Evolutionary conservation across 371 early-diverging fungal species (phyloP).

Genomic region (Mortierella sp.): DNA sequence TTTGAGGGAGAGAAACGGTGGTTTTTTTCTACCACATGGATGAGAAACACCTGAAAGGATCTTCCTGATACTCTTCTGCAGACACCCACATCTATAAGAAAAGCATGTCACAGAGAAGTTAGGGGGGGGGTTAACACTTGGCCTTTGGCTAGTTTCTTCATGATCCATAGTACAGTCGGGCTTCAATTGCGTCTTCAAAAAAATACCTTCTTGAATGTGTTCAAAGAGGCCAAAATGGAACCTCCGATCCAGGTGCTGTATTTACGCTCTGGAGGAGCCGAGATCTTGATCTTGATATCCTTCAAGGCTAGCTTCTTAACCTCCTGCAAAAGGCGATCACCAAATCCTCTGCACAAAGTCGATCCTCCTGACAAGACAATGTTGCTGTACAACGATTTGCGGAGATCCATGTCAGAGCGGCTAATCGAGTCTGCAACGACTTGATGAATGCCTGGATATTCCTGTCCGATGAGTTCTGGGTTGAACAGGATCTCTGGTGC

Average conservation of each 20-base stretch:
- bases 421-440: slow-evolving; percentile 96
- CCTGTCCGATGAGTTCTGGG: slow-evolving; percentile 93
- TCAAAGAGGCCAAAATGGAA: slow-evolving; percentile 96
- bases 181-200: neutral
- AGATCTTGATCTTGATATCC: slow-evolving; percentile 99
- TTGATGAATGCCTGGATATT: slow-evolving; percentile 94
- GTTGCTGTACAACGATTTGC: slow-evolving; percentile 96
- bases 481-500: slow-evolving; percentile 99
- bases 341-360: slow-evolving; percentile 97
- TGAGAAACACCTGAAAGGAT: slow-evolving; percentile 54
- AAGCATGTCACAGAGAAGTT: neutral
- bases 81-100: slow-evolving; percentile 53
- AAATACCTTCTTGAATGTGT: slow-evolving; percentile 63
- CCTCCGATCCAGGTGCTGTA: slow-evolving; percentile 99
- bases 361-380: slow-evolving; percentile 96
- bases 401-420: slow-evolving; percentile 98
- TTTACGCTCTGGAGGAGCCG: slow-evolving; percentile 99
- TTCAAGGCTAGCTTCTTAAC: slow-evolving; percentile 98
- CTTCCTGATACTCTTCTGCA: slow-evolving; percentile 54
- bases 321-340: slow-evolving; percentile 99
- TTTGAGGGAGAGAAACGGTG: neutral
- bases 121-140: too few relatives aligned
- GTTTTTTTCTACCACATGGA: slow-evolving; percentile 38
- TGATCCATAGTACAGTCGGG: too few relatives aligned
- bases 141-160: too few relatives aligned